These are phyloP conservation scores for Rhizopogon vulgaris DNA, from an alignment of 768 basidiomycete species.

Conservation along the genomic window DNA sequence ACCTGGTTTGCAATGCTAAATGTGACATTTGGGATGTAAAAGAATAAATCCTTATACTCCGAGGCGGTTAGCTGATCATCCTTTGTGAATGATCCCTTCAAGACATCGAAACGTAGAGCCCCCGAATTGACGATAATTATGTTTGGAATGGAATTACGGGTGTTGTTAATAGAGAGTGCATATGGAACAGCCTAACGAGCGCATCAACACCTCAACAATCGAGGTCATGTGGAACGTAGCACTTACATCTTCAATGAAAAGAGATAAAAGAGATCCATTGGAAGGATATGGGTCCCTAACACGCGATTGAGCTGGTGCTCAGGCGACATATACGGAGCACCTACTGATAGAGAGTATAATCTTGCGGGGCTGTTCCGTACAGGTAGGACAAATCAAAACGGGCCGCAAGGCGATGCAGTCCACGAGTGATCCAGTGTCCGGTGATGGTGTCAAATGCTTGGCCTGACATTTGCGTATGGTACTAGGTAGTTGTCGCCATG, in stretches of 20 bases:
- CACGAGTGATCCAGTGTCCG: constrained; percentile 49
- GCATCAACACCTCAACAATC: background rate
- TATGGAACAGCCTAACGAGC: constrained; percentile 42
- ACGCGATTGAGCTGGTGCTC: background rate
- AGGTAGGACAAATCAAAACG: constrained; percentile 55
- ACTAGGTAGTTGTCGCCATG: constrained; percentile 32
- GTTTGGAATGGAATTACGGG: constrained; percentile 51
- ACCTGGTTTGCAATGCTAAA: constrained; percentile 46
- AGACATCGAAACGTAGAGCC: constrained; percentile 60
- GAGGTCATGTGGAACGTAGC: background rate
- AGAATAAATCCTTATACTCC: constrained; percentile 62
- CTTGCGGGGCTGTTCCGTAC: constrained; percentile 72
- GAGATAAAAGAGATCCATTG: constrained; percentile 50
- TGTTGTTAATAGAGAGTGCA: constrained; percentile 57
- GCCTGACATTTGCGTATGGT: constrained; percentile 52
- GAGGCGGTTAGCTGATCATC: constrained; percentile 76
- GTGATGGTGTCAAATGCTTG: constrained; percentile 53
- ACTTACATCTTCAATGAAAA: constrained; percentile 44
- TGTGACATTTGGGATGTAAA: constrained; percentile 52
- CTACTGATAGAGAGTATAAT: constrained; percentile 62
- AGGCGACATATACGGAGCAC: constrained; percentile 9
- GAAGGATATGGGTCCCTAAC: constrained; percentile 60
- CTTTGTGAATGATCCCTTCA: constrained; percentile 65
- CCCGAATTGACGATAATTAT: constrained; percentile 63
- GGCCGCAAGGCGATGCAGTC: constrained; percentile 47